A percentile compares a stretch with the other conserved stretches of the same genome.
phyloP scores from a whole-genome alignment of 208 protist genomes.

The Acanthamoeba triangularis region DNA sequence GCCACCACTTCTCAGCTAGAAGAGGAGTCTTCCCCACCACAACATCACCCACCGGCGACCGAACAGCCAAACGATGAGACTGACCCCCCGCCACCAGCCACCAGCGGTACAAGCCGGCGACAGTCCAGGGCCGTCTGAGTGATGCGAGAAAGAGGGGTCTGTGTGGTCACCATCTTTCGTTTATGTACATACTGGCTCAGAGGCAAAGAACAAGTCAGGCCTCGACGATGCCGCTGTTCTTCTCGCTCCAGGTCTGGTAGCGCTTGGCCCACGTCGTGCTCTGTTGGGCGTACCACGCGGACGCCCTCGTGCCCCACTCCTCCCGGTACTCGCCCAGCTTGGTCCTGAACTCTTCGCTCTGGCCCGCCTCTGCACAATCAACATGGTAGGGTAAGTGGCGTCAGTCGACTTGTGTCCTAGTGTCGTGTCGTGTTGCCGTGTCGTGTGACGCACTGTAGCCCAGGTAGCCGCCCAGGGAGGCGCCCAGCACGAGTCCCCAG shows the following conservation, averaged over 20 bases:
- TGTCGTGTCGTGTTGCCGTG: neutral
- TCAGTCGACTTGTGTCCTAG: too few relatives aligned
- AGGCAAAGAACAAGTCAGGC: neutral
- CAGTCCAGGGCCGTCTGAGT: too few relatives aligned
- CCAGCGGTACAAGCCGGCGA: too few relatives aligned
- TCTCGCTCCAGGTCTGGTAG: conserved; percentile 39
- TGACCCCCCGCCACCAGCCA: too few relatives aligned
- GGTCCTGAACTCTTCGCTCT: conserved; percentile 12
- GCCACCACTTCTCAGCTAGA: too few relatives aligned
- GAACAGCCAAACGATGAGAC: too few relatives aligned
- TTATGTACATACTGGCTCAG: neutral
- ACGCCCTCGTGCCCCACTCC: neutral
- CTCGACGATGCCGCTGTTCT: conserved; percentile 42
- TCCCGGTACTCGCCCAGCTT: neutral
- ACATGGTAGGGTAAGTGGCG: neutral
- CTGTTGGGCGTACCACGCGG: neutral
- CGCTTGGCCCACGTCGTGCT: conserved; percentile 21
- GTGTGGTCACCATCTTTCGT: neutral
- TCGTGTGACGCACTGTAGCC: neutral
- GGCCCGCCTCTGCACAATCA: neutral
- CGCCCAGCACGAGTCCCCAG: neutral
- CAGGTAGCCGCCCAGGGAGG: neutral
- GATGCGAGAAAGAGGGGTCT: neutral
- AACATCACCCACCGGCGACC: neutral
- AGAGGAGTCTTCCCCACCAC: neutral